Evolutionary conservation across 2,329 filamentous ascomycete genomes (phyloP), one percentile per base, ranked within the genome.

Genomic region (Curvularia verruculosa): DNA sequence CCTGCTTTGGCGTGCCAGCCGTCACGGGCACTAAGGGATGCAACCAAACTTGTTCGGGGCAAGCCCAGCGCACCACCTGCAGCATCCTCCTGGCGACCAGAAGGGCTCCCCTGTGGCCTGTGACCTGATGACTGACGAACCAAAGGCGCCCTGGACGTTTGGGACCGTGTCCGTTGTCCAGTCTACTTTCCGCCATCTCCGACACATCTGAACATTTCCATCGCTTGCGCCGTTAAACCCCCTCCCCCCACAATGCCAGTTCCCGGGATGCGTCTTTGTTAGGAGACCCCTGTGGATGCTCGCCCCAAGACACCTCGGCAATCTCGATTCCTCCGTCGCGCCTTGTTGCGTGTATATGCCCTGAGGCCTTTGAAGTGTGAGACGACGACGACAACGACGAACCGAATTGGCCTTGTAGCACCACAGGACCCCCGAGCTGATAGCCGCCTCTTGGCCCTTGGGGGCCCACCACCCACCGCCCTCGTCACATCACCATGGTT

Each of bases 301-400:
- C 50, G 47, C 54, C 21, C 39, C 39, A 23, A 49, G 45, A 24
- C 52, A 50, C 52, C 31, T 31, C 40, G 51, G 37, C 28, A 52
- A 50, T 37, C 43, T 34, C 52, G 41, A 47, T 41, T 49, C 56
- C 24, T 56, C 37, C 31, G 44, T 48, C 52, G 59, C 49, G 59
- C 68, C 66, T 66, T 65, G n/a, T n/a, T n/a, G n/a, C 69, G 70
- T 72, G 69, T 45, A 13, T 69, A 67, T 64, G 61, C 62, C 56
- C 61, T 59, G 46, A 60, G 58, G 52, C 58, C 59, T 54, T 65
- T 56, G 59, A 57, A 56, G 47, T 57, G 63, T 60, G 60, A 64
- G 60, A 58, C 63, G 63, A 57, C 28, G 43, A 45, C 47, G 24
- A 26, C 28, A 10, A 29, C 28, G 24, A 26, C 28, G 28, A 29